phyloP scores from a whole-genome alignment of 2,329 filamentous ascomycete species.

The Aspergillus viridinutans region DNA sequence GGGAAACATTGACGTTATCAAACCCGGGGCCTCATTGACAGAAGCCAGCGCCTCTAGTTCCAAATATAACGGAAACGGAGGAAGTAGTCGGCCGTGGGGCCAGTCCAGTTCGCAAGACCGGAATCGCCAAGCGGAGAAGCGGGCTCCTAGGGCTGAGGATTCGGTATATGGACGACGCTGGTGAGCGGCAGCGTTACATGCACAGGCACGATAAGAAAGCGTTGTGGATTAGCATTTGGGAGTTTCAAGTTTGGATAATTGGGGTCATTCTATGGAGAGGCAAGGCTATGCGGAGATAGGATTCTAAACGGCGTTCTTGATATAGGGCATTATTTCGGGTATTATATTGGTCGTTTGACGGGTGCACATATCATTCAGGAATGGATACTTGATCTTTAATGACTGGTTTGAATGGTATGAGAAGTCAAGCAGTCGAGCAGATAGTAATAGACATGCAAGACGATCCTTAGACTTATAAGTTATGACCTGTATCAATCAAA shows the following conservation, averaged over 20 bases:
- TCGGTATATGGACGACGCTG: constrained; percentile 27
- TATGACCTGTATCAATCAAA: too few relatives aligned
- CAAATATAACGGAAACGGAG: background rate
- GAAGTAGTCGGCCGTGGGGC: background rate
- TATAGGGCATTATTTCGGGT: background rate
- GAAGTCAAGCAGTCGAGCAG: too few relatives aligned
- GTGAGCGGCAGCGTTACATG: constrained; percentile 5
- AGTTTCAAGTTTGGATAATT: background rate
- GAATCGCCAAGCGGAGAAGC: constrained; percentile 9
- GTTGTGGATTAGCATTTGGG: background rate
- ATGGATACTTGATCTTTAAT: too few relatives aligned
- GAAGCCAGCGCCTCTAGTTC: constrained; percentile 13
- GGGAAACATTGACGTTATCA: constrained; percentile 36
- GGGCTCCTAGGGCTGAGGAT: constrained; percentile 13
- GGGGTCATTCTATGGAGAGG: background rate
- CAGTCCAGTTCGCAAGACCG: constrained; percentile 8
- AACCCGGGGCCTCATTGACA: constrained; percentile 29
- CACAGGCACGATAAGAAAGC: background rate
- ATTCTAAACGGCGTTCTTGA: background rate
- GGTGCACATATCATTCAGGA: background rate
- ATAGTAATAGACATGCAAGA: too few relatives aligned
- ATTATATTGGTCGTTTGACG: background rate
- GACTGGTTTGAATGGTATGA: too few relatives aligned
- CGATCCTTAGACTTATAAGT: too few relatives aligned
- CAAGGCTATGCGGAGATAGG: background rate